Conservation (phyloP, 2,329 filamentous ascomycete genomes). For the Fusarium sp. region DNA sequence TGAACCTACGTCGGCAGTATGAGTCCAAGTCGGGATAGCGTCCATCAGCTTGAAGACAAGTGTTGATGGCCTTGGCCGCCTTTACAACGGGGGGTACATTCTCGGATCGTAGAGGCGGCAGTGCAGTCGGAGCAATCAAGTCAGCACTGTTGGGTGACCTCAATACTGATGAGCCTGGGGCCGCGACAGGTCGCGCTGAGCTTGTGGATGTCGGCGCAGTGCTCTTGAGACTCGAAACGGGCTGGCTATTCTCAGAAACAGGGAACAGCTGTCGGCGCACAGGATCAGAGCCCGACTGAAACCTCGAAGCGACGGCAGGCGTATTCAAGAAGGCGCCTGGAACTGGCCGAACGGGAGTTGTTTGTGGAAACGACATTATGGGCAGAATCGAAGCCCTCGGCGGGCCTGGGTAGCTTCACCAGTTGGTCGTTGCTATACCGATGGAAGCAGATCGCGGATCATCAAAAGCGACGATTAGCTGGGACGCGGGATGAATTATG, state of each 20-base stretch:
- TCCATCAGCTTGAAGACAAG: slow-evolving; percentile 79
- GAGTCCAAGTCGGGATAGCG: slow-evolving; percentile 90
- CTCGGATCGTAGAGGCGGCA: slow-evolving; percentile 60
- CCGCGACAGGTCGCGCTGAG: slow-evolving; percentile 33
- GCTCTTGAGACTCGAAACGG: slow-evolving; percentile 32
- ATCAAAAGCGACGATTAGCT: slow-evolving; percentile 47
- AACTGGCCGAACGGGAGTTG: slow-evolving; percentile 77
- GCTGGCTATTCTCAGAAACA: slow-evolving; percentile 46
- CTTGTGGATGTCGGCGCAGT: slow-evolving; percentile 35
- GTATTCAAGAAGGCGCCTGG: slow-evolving; percentile 83
- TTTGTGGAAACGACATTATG: slow-evolving; percentile 67
- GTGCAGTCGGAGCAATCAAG: slow-evolving; percentile 50
- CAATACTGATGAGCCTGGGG: slow-evolving; percentile 43
- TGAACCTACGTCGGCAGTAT: slow-evolving; percentile 83
- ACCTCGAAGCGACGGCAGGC: slow-evolving; percentile 70
- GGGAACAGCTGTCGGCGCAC: slow-evolving; percentile 66
- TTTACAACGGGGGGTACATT: slow-evolving; percentile 77
- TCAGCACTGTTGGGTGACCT: slow-evolving; percentile 45
- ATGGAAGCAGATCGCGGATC: slow-evolving; percentile 45
- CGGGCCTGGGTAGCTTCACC: slow-evolving; percentile 49
- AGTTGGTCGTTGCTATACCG: slow-evolving; percentile 45
- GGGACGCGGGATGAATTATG: slow-evolving; percentile 30
- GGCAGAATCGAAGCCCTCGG: slow-evolving; percentile 47
- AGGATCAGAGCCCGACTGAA: slow-evolving; percentile 58
- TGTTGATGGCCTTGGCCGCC: slow-evolving; percentile 86